Evolutionary conservation across 345 rosid genomes (phyloP).

Genomic region (Iberis pinnata): DNA sequence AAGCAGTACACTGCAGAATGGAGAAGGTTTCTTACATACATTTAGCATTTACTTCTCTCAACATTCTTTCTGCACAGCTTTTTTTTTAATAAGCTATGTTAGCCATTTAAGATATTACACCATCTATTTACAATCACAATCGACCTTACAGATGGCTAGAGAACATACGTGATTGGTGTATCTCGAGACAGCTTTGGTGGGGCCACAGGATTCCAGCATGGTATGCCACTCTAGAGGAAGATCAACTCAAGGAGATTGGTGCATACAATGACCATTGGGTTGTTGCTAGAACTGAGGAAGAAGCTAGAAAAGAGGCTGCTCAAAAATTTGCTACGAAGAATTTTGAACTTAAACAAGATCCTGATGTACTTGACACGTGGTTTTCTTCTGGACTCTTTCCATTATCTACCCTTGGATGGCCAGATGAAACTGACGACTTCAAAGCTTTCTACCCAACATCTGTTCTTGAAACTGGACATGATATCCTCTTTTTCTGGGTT

Average conservation of each 20-base stretch:
- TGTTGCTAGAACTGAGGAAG: conserved; percentile 67
- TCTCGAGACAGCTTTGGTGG: conserved; percentile 99
- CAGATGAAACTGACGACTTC: conserved; percentile 83
- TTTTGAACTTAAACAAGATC: conserved; percentile 70
- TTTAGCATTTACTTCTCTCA: conserved; percentile 4
- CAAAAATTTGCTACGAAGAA: conserved; percentile 59
- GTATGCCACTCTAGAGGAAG: conserved; percentile 77
- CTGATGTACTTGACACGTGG: conserved; percentile 98
- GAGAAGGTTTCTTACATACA: conserved; percentile 57
- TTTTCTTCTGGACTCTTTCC: conserved; percentile 94
- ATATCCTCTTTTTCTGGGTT: conserved; percentile 94
- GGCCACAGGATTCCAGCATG: conserved; percentile 94
- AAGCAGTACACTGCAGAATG: conserved; percentile 85
- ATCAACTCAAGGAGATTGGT: conserved; percentile 66
- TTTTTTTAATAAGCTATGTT: not conserved
- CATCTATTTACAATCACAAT: conserved; percentile 16
- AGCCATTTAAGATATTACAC: not conserved
- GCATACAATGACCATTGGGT: conserved; percentile 80
- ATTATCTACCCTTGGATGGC: conserved; percentile 84
- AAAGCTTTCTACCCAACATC: conserved; percentile 88
- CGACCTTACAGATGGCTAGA: conserved; percentile 81
- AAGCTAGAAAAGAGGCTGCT: conserved; percentile 54
- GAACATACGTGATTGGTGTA: conserved; percentile 92
- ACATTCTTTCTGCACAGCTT: not conserved
- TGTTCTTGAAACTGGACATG: conserved; percentile 93